A percentile compares a stretch with the other conserved stretches of the same genome.
phyloP scores from a whole-genome alignment of 2,329 filamentous ascomycete species.

The Hawksworthiomyces lignivorus region DNA sequence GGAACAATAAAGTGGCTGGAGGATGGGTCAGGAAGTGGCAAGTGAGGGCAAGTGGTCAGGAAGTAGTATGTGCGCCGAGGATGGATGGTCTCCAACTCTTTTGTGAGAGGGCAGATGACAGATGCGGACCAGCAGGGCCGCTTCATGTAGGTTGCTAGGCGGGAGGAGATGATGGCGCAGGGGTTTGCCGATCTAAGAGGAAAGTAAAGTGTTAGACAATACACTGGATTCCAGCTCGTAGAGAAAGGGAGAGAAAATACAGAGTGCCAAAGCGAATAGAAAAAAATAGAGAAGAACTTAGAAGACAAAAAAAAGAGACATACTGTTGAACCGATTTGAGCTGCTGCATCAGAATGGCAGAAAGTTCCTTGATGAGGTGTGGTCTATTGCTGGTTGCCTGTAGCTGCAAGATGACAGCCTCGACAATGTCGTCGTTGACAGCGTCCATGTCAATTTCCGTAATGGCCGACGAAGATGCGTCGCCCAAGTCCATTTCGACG shows the following conservation, averaged over 20 bases:
- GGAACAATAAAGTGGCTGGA: conserved; percentile 33
- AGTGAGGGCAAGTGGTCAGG: conserved; percentile 78
- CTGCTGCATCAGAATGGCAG: conserved; percentile 65
- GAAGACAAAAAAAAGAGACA: conserved; percentile 30
- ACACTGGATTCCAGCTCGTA: too few species aligned
- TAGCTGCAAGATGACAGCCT: conserved; percentile 79
- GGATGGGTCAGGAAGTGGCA: conserved; percentile 64
- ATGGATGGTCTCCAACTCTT: conserved; percentile 86
- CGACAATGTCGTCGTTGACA: conserved; percentile 92
- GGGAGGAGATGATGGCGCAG: conserved; percentile 88
- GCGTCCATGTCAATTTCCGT: conserved; percentile 66
- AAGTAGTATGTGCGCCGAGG: conserved; percentile 96
- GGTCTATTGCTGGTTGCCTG: conserved; percentile 86
- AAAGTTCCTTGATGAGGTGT: conserved; percentile 90
- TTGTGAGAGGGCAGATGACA: conserved; percentile 79
- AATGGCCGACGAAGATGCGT: conserved; percentile 13
- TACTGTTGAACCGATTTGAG: conserved; percentile 88
- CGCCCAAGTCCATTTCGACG: conserved; percentile 32
- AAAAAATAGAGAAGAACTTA: conserved; percentile 3
- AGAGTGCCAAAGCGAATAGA: conserved; percentile 2
- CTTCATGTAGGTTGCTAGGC: conserved; percentile 83
- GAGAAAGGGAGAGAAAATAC: background rate
- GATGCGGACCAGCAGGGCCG: conserved; percentile 71
- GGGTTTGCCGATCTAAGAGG: conserved; percentile 79
- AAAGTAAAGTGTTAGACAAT: conserved; percentile 23